Evolutionary conservation across 1,139 yeast species (phyloP).

Genomic region (Pichia sp.): DNA sequence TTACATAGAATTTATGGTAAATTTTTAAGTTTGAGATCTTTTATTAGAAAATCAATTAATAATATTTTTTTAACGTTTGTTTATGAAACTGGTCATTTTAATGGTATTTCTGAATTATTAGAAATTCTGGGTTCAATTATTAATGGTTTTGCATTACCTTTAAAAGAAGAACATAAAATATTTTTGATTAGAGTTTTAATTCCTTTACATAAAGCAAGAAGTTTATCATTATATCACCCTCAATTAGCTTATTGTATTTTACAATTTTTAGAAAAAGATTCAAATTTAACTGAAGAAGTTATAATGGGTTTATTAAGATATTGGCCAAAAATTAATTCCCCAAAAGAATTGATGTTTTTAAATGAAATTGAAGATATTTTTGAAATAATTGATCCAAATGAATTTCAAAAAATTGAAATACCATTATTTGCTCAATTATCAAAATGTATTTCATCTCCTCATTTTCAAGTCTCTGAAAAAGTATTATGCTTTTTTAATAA

Average conservation of each 20-base stretch:
- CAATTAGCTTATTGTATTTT: slow-evolving; percentile 96
- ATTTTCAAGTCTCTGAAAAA: slow-evolving; percentile 95
- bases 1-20: slow-evolving; percentile 95
- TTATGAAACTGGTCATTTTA: slow-evolving; percentile 92
- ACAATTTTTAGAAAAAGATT: slow-evolving; percentile 93
- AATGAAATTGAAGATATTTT: slow-evolving; percentile 95
- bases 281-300: slow-evolving; percentile 86
- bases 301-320: slow-evolving; percentile 85
- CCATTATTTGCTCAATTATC: slow-evolving; percentile 93
- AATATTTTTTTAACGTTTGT: slow-evolving; percentile 89
- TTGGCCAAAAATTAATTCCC: slow-evolving; percentile 96
- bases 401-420: slow-evolving; percentile 85
- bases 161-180: slow-evolving; percentile 93
- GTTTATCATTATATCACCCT: slow-evolving; percentile 86
- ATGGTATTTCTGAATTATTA: slow-evolving; percentile 90
- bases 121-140: slow-evolving; percentile 95
- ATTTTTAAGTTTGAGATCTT: slow-evolving; percentile 82
- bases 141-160: slow-evolving; percentile 95
- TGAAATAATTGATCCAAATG: slow-evolving; percentile 92
- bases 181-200: slow-evolving; percentile 82
- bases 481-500: slow-evolving; percentile 93
- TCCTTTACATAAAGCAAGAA: slow-evolving; percentile 89
- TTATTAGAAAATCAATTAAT: slow-evolving; percentile 84
- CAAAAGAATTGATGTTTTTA: slow-evolving; percentile 92
- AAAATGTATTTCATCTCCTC: slow-evolving; percentile 90